Evolutionary conservation across 257 asterid genomes (phyloP), one percentile per base, ranked within the genome.

Genomic region (Anisodus tanguticus): DNA sequence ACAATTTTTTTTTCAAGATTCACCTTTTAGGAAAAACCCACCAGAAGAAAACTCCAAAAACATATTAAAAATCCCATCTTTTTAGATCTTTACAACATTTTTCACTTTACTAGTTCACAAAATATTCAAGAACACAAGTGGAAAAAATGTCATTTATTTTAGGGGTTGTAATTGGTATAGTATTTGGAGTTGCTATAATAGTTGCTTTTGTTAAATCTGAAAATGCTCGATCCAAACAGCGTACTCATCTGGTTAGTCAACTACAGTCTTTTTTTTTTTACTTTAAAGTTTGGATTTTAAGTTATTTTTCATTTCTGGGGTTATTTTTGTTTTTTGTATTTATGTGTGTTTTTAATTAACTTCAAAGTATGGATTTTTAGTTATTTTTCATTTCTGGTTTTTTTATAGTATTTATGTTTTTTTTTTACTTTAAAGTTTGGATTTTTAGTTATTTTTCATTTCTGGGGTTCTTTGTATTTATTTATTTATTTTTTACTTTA

Each of bases 141-240:
- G n/a, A 9, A 19, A 22, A 85, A 62, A 95, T 95, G 99, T 97
- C 97, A 45, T 90, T 95, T 80, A 41, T 92, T 47, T 59, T 86
- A 53, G 98, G 98, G 35, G 90, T 85, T 79, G 12, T 92, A 37
- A 41, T 95, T 47, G 99, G 98, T 77, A 88, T 93, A 63, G 92
- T 91, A 15, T 12, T 92, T 3, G 99, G 98, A 54, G 43, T 97
- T 68, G 94, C 91, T 67, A 79, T 95, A 87, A 87, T 97, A 68
- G 91, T 94, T 54, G 90, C 90, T 39, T 93, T 97, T 82, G 96
- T 95, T 54, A 91, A 95, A 12, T 89, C 78, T 88, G 95, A 91
- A 84, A 90, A 86, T 81, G 87, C 53, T 89, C 90, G 97, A 94
- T 95, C 98, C 92, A 93, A 79, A 53, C 80, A 47, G 0, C 98